Evolutionary conservation across 352 stramenopile genomes (phyloP), one percentile per base, ranked within the genome.

Genomic region (Achlya hypogyna): DNA sequence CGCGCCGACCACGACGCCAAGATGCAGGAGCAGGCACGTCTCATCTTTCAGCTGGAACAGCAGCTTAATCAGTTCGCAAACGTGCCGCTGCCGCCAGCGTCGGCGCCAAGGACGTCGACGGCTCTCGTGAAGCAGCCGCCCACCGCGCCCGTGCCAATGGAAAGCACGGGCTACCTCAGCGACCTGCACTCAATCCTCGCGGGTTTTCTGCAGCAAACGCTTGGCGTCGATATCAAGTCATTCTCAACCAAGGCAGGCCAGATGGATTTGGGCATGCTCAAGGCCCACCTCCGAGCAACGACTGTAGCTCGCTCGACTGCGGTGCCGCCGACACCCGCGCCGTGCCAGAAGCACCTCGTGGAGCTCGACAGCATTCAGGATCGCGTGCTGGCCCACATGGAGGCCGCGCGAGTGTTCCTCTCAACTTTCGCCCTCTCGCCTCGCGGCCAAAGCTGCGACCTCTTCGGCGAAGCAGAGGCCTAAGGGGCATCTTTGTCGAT

Each of bases 321-420:
- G 31, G 6, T 16, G 23, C 6, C 49, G 29, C 49, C 49, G 31
- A 12, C 31, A 16, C 49, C 31, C 12, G 12, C 49, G 49, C 3
- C 51, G 32, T 10, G 35, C 12, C 54, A 47, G 22, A 53, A 35
- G 4, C 35, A 64, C 35, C 16, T 59, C 16, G 29, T 23, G 5
- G 34, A 45, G 5, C 38, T 35, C 10, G 60, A 67, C 23, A 22
- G 27, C 31, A 51, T 67, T 8, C 51, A 59, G 28, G 47, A 56
- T 27, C 60, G 27, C 31, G n/a, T 67, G 10, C 35, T 38, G n/a
- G 60, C 23, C 4, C 51, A 45, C 38, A 67, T 67, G 45, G 31
- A 49, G 23, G 12, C 38, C 22, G 47, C 43, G 25, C 42, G 51
- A 3, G 43, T 34, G 9, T 67, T 60, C 32, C 27, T 67, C 18